Conservation (phyloP, 768 basidiomycete genomes). For the Hygrophorus russula region DNA sequence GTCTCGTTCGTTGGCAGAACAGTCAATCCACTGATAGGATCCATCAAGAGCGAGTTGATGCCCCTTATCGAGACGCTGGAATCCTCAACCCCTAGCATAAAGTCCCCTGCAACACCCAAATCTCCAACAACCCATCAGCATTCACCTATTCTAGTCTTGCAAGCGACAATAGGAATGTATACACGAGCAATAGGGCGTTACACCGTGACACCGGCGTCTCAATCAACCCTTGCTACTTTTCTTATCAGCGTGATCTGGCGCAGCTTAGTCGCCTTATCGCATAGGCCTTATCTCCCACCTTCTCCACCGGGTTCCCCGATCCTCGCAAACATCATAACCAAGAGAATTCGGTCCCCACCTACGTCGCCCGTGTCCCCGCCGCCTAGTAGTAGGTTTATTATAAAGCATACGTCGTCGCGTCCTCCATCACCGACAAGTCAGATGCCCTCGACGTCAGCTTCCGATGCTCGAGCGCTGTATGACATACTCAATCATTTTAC, state of each 20-base stretch:
- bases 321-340: conserved; percentile 19
- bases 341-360: conserved; percentile 30
- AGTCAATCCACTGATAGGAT: conserved; percentile 48
- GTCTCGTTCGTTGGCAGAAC: conserved; percentile 58
- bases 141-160: conserved; percentile 49
- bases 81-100: conserved; percentile 21
- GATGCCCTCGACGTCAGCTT: conserved; percentile 30
- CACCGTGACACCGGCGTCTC: conserved; percentile 39
- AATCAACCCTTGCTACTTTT: conserved; percentile 55
- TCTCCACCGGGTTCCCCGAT: conserved; percentile 31
- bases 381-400: conserved; percentile 43
- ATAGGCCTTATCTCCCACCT: conserved; percentile 35
- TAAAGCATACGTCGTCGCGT: conserved; percentile 58
- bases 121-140: conserved; percentile 28
- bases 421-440: conserved; percentile 42
- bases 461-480: conserved; percentile 52
- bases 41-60: conserved; percentile 49
- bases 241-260: conserved; percentile 70
- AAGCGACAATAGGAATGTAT: conserved; percentile 51
- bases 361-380: conserved; percentile 50
- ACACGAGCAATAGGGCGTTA: conserved; percentile 45
- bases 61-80: conserved; percentile 58
- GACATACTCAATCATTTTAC: conserved; percentile 53
- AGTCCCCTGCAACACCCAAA: conserved; percentile 21
- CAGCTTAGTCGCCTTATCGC: conserved; percentile 56